These are phyloP conservation scores for Fragilaria radians DNA, from an alignment of 108 stramenopile species.

Conservation along the genomic window DNA sequence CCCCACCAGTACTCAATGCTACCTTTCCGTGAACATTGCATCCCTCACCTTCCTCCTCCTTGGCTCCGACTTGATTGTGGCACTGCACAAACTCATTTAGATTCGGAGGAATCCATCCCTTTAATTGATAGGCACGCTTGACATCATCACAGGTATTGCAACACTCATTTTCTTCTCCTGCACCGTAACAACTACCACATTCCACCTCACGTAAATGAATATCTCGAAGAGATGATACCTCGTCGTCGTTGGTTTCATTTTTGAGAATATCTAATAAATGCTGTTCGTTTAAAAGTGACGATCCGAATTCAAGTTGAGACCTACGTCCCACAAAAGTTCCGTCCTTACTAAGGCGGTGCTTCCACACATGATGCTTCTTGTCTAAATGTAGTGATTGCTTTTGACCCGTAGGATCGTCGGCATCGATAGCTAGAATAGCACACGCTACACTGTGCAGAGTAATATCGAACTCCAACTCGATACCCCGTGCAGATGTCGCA, in stretches of 20 bases:
- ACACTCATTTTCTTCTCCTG: slow-evolving; percentile 87
- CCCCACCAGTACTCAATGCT: slow-evolving; percentile 79
- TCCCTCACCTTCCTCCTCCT: slow-evolving; percentile 70
- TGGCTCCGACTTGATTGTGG: slow-evolving; percentile 15
- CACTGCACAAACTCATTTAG: slow-evolving; percentile 55
- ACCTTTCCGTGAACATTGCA: slow-evolving; percentile 89
- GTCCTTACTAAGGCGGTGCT: slow-evolving; percentile 54
- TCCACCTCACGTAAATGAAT: slow-evolving; percentile 27
- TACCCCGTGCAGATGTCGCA: slow-evolving; percentile 59
- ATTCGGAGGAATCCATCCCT: slow-evolving; percentile 80
- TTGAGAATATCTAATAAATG: slow-evolving; percentile 19
- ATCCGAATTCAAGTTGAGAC: slow-evolving; percentile 58
- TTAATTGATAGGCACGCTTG: slow-evolving; percentile 77
- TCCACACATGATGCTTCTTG: slow-evolving; percentile 73
- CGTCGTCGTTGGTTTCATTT: slow-evolving; percentile 1
- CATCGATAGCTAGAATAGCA: slow-evolving; percentile 76
- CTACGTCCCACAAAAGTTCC: slow-evolving; percentile 26
- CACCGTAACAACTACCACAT: slow-evolving; percentile 96
- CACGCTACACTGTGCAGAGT: slow-evolving; percentile 80
- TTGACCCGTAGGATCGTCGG: slow-evolving; percentile 87
- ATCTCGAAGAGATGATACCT: slow-evolving; percentile 15
- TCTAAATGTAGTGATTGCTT: slow-evolving; percentile 79
- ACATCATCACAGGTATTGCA: slow-evolving; percentile 97
- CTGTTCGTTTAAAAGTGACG: slow-evolving; percentile 52
- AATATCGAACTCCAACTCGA: slow-evolving; percentile 89